These are phyloP conservation scores for Phytophthora kernoviae DNA, from an alignment of 352 stramenopile species.

Conservation along the genomic window DNA sequence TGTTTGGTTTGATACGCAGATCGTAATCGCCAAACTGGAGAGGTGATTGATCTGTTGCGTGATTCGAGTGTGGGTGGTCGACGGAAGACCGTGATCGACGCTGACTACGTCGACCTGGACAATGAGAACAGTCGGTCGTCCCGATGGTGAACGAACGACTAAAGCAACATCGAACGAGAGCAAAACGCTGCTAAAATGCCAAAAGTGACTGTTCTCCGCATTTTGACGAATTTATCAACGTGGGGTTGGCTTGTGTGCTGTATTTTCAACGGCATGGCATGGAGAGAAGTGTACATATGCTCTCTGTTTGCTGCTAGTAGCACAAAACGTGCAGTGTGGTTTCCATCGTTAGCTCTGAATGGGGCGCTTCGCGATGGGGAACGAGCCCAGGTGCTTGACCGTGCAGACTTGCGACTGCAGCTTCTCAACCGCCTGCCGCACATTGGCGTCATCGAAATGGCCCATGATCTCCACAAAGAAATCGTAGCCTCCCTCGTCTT, in stretches of 20 bases:
- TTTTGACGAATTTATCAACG: constrained; percentile 4
- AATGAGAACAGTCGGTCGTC: constrained; percentile 27
- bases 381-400: constrained; percentile 84
- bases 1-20: constrained; percentile 34
- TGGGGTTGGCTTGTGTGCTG: constrained; percentile 1
- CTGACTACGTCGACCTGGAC: constrained; percentile 73
- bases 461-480: constrained; percentile 88
- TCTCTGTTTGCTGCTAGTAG: constrained; percentile 3
- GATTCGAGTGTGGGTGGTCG: constrained; percentile 35
- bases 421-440: constrained; percentile 57
- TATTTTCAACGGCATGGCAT: constrained; percentile 18
- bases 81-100: constrained; percentile 70
- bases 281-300: constrained; percentile 21
- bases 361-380: constrained; percentile 62
- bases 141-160: constrained; percentile 23
- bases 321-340: neutral
- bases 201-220: constrained; percentile 4
- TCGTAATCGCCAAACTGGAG: constrained; percentile 54
- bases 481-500: constrained; percentile 74
- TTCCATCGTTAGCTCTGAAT: constrained; percentile 40
- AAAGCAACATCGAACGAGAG: constrained; percentile 4
- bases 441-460: constrained; percentile 73
- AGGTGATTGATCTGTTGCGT: constrained; percentile 72
- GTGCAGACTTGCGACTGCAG: constrained; percentile 57
- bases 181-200: constrained; percentile 3